Conservation (phyloP, 164 flowering plant genomes). For the Dillenia turbinata region DNA sequence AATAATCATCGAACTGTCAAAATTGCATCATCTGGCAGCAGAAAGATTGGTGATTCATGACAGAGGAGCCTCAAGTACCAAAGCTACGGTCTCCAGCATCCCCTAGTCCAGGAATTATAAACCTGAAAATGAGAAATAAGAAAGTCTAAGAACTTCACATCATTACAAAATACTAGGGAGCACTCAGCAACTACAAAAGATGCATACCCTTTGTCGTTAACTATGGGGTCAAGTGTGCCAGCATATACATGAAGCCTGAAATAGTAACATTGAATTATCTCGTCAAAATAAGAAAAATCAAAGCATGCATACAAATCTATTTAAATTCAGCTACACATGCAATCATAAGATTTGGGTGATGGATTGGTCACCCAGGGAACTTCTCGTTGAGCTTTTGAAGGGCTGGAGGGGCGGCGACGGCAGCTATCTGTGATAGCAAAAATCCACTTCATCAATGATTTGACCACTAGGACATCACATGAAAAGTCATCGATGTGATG, state of each 20-base stretch:
- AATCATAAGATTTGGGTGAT: not conserved
- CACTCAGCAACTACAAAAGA: not conserved
- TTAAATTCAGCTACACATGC: not conserved
- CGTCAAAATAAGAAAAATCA: not conserved
- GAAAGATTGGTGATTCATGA: no score
- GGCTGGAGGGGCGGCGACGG: slow-evolving; percentile 97
- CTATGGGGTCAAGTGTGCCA: slow-evolving; percentile 76
- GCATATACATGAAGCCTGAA: slow-evolving; percentile 84
- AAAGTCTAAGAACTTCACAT: not conserved
- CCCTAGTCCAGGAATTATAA: slow-evolving; percentile 88
- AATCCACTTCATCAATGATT: no score
- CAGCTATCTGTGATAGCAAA: slow-evolving; percentile 61
- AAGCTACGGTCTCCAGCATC: slow-evolving; percentile 97
- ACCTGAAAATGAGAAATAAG: slow-evolving; percentile 38
- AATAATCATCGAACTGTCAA: no score
- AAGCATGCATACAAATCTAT: not conserved
- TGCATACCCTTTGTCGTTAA: slow-evolving; percentile 81
- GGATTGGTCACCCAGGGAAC: slow-evolving; percentile 68
- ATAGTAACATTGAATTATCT: not conserved
- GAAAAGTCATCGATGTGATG: no score
- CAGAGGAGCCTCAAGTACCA: slow-evolving; percentile 45
- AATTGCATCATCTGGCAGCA: no score
- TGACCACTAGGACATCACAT: no score
- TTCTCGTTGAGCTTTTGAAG: slow-evolving; percentile 87
- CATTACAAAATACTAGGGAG: not conserved